Evolutionary conservation across 2,329 filamentous ascomycete species (phyloP), one percentile per base, ranked within the genome.

Genomic region (Purpureocillium takamizusanense): DNA sequence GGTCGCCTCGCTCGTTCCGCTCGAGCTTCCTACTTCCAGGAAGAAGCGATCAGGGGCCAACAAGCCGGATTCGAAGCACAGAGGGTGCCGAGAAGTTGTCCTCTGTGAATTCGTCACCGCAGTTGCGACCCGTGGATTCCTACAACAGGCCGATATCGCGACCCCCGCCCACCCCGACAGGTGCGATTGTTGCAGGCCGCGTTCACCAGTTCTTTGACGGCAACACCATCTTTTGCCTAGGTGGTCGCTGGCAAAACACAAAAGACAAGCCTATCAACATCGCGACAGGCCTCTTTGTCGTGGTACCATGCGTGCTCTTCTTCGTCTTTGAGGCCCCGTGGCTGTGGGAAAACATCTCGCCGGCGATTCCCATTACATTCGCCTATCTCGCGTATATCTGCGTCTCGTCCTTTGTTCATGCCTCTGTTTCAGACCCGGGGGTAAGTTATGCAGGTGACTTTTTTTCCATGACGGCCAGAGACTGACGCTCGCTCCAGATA

Each of bases 141-240:
- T 50, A 46, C 4, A 37, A 36, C 13, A 42, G 38, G 14, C 40
- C 48, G 13, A 43, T 41, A 48, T 38, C 31, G 34, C 46, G 17
- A 42, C 50, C 46, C 36, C 41, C 52, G 32, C 60, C 64, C 18
- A 64, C 64, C 33, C 47, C 58, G 17, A 61, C 35, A 9, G 40
- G 37, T 23, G 21, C 42, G 1, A 60, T 69, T 28, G 43, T 41
- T 54, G 75, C 39, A 80, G 53, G 54, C 37, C 81, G 74, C 47
- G 95, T 95, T 51, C 84, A 90, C 61, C 78, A 97, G 57, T 95
- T 95, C 59, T 97, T 95, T 53, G 77, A 86, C 33, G 92, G 92
- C 33, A 98, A 97, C 55, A 95, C 87, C 0, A 69, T 88, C 17
- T 98, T 98, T 56, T 95, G 81, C 58, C 71, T 86, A 42, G 83